A percentile compares a stretch with the other conserved stretches of the same genome.
Conservation (phyloP, 75 land plant species). For the Cupressus sempervirens region DNA sequence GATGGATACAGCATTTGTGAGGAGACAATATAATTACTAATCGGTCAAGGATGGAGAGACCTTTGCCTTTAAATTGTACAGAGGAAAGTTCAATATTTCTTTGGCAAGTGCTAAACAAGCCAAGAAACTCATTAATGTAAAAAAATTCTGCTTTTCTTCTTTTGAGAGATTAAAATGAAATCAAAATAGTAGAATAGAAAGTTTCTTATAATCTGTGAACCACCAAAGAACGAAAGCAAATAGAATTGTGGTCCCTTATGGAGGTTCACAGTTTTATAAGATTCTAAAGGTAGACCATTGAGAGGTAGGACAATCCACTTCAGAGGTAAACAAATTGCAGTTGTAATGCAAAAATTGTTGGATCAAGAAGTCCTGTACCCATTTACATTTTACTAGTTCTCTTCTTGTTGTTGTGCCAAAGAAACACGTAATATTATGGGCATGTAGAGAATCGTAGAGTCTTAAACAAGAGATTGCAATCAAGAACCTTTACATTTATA, state of each 20-base stretch:
- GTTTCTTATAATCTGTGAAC: too few relatives aligned
- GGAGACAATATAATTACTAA: neutral
- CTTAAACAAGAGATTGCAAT: too few relatives aligned
- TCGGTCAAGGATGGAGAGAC: neutral
- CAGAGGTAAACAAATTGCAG: too few relatives aligned
- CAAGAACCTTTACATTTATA: too few relatives aligned
- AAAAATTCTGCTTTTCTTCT: neutral
- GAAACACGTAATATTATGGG: neutral
- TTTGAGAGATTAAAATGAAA: neutral
- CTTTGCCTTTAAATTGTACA: neutral
- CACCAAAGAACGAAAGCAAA: too few relatives aligned
- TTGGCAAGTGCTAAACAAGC: neutral
- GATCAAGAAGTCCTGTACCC: neutral
- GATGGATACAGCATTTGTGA: neutral
- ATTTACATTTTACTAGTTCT: neutral
- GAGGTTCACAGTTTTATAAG: too few relatives aligned
- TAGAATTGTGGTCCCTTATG: too few relatives aligned
- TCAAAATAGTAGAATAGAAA: neutral
- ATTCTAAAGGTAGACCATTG: too few relatives aligned
- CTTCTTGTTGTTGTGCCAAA: too few relatives aligned
- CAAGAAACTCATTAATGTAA: neutral
- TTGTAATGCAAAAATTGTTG: too few relatives aligned
- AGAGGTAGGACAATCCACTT: too few relatives aligned
- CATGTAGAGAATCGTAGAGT: neutral
- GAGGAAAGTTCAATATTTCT: neutral